Base-by-base conservation (phyloP, 768 basidiomycete species). In the Hygrocybe punicea region DNA sequence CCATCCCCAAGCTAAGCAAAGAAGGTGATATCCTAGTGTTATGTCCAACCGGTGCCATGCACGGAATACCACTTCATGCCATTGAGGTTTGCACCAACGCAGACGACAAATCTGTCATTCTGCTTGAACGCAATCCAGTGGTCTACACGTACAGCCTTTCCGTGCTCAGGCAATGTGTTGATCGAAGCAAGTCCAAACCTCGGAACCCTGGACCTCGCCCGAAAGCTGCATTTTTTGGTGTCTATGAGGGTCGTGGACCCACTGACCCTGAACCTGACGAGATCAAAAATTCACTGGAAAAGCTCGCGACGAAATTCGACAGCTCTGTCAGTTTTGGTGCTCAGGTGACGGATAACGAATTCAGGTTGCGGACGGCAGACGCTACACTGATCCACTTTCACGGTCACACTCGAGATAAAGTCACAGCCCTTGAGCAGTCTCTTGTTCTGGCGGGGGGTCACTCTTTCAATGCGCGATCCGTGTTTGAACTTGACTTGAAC, bases 111-210 rank as follows among this genome's bases (percentile, higher is more conserved):
- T 44, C 42, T 23, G 24, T 49, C 47, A 16, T 17, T 24, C 24
- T 49, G 25, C 17, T 49, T 29, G 17, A 25, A 17, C 47, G 47
- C n/a, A 49, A 49, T 49, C 47, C 47, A 19, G 24, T 49, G 17
- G 47, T 49, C 47, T 49, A 49, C 47, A 49, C 47, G 17, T 49
- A 49, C 47, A 49, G 47, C 47, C 47, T 4, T 49, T 49, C 47
- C 24, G 24, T 49, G 17, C 47, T 49, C 47, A 17, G 47, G 17
- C 24, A 49, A 16, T 49, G 47, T 29, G 29, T 29, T 29, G 29
- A 4, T 29, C 29, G 29, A 29, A 29, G 29, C 29, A 29, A 29
- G 29, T 29, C 29, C 8, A 29, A 29, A 29, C 29, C 29, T 29
- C 29, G 29, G 8, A 29, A 29, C 8, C 29, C 29, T 29, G 29